A percentile compares a stretch with the other conserved stretches of the same genome.
These are phyloP conservation scores for Rachicladosporium sp. DNA, from an alignment of 2,329 filamentous ascomycete species.

Conservation along the genomic window DNA sequence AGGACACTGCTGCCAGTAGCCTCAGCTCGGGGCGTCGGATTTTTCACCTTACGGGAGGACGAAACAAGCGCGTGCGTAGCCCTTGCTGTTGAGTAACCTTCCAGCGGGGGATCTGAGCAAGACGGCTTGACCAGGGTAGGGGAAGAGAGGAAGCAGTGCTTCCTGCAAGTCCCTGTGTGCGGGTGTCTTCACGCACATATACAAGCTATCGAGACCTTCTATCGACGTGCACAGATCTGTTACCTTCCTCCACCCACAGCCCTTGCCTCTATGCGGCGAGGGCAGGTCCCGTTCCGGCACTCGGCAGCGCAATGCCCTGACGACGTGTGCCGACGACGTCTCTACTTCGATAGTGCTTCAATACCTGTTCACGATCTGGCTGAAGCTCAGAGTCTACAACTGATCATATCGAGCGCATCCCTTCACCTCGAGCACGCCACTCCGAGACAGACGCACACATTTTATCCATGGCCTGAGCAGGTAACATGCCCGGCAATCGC, in stretches of 20 bases:
- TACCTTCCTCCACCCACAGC: conserved; percentile 4
- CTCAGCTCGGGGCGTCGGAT: conserved; percentile 5
- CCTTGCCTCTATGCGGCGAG: conserved; percentile 1
- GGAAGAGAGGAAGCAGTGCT: conserved; percentile 3
- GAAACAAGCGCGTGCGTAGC: conserved; percentile 6
- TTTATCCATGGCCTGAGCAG: too few species aligned
- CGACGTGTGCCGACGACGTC: conserved; percentile 1
- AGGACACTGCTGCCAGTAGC: conserved; percentile 5
- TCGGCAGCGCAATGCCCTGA: conserved; percentile 4
- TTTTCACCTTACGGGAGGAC: conserved; percentile 2
- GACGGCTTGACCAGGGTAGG: conserved; percentile 2
- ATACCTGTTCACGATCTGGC: too few species aligned
- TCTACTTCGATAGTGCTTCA: background rate
- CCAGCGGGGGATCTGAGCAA: conserved; percentile 4
- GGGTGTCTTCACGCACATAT: conserved; percentile 6
- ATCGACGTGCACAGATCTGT: conserved; percentile 1
- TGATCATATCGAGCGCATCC: too few species aligned
- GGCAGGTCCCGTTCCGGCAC: conserved; percentile 1
- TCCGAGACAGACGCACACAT: too few species aligned
- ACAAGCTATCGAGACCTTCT: conserved; percentile 5
- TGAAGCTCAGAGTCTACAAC: too few species aligned
- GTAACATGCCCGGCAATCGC: too few species aligned
- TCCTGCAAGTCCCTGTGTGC: conserved; percentile 3
- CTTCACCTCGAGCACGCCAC: too few species aligned
- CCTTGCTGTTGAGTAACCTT: conserved; percentile 6